phyloP scores from a whole-genome alignment of 1,139 yeast genomes.

The Barnettozyma hawaiiensis region DNA sequence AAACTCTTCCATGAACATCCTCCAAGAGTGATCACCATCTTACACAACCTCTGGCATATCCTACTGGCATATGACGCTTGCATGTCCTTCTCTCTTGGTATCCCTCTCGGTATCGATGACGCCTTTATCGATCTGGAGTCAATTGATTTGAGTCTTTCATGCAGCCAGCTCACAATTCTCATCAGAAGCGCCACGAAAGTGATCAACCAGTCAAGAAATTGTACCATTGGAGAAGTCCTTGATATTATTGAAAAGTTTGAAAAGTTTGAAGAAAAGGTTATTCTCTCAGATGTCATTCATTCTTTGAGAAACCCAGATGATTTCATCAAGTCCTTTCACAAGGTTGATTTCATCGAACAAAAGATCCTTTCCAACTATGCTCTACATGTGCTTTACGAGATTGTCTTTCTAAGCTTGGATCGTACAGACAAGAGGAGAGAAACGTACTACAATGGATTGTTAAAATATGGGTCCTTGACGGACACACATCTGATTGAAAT shows the following conservation, averaged over 20 bases:
- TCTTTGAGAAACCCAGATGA: slow-evolving; percentile 5
- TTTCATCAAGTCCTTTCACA: slow-evolving; percentile 2
- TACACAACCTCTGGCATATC: slow-evolving; percentile 28
- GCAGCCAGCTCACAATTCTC: slow-evolving; percentile 7
- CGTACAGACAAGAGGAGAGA: slow-evolving; percentile 10
- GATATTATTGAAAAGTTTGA: slow-evolving; percentile 15
- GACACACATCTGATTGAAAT: slow-evolving; percentile 21
- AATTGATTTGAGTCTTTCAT: background rate
- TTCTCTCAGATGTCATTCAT: slow-evolving; percentile 9
- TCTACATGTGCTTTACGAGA: slow-evolving; percentile 17
- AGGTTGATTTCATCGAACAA: slow-evolving; percentile 3
- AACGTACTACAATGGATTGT: slow-evolving; percentile 13
- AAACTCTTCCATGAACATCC: slow-evolving; percentile 21
- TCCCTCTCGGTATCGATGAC: slow-evolving; percentile 24
- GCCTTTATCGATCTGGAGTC: slow-evolving; percentile 15
- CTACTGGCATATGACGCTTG: slow-evolving; percentile 27
- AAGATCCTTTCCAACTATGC: slow-evolving; percentile 11
- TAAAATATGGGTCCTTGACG: slow-evolving; percentile 20
- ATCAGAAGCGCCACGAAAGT: slow-evolving; percentile 13
- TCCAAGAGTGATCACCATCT: slow-evolving; percentile 17
- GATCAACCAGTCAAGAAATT: slow-evolving; percentile 6
- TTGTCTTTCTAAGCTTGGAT: slow-evolving; percentile 12
- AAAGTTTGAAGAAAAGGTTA: slow-evolving; percentile 8
- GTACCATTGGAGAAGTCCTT: slow-evolving; percentile 13
- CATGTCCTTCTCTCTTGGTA: slow-evolving; percentile 27